Percentiles rank a stretch among this genome's conserved stretches.
phyloP scores from a whole-genome alignment of 257 asterid species.

The Linaria vulgaris region DNA sequence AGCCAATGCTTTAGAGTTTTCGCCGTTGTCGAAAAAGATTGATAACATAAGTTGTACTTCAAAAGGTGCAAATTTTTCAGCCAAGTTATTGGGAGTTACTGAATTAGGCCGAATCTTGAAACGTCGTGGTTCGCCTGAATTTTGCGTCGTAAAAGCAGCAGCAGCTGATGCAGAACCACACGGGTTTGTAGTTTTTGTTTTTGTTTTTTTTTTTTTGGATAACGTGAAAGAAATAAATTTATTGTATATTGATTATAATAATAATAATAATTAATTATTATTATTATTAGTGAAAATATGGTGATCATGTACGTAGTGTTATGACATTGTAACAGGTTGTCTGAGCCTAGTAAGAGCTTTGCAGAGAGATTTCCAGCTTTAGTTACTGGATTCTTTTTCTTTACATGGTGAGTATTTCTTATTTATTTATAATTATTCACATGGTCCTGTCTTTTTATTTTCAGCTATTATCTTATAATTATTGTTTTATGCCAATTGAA shows the following conservation, averaged over 20 bases:
- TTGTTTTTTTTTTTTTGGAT: too few relatives aligned
- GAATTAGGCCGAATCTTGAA: constrained; percentile 27
- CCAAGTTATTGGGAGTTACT: constrained; percentile 26
- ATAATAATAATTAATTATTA: too few relatives aligned
- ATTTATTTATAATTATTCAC: background rate
- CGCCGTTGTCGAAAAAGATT: constrained; percentile 28
- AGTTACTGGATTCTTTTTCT: constrained; percentile 66
- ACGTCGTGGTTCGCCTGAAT: constrained; percentile 23
- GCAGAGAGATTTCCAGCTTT: constrained; percentile 59
- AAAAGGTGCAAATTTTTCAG: constrained; percentile 25
- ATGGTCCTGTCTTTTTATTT: too few relatives aligned
- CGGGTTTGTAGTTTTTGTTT: constrained; percentile 33
- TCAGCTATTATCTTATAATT: too few relatives aligned
- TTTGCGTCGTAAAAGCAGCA: constrained; percentile 41
- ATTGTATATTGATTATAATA: too few relatives aligned
- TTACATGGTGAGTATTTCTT: constrained; percentile 44
- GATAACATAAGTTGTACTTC: too few relatives aligned
- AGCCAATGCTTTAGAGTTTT: constrained; percentile 22
- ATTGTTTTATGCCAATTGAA: too few relatives aligned
- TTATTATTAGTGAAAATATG: too few relatives aligned
- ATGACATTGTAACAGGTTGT: constrained; percentile 31
- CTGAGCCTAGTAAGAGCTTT: constrained; percentile 41
- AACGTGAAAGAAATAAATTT: too few relatives aligned
- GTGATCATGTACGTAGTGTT: background rate
- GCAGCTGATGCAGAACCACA: constrained; percentile 49